Percentiles rank a stretch among this genome's conserved stretches.
phyloP scores from a whole-genome alignment of 345 rosid species.

The Pistacia vera region DNA sequence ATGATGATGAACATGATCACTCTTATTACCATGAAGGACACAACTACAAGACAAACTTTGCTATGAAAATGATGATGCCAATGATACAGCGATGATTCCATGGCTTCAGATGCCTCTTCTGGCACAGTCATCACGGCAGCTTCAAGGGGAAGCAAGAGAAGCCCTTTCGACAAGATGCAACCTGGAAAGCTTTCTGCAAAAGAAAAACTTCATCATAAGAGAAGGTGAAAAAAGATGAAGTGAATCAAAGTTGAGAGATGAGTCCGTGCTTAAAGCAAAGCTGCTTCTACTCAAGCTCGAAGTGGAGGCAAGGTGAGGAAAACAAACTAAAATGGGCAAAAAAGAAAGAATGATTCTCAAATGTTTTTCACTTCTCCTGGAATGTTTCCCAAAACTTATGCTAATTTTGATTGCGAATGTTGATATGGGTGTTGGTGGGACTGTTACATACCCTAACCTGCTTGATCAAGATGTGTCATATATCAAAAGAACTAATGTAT shows the following conservation, averaged over 20 bases:
- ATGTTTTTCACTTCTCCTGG: neutral
- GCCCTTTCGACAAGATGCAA: slow-evolving; percentile 30
- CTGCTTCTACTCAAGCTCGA: slow-evolving; percentile 48
- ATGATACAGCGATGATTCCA: slow-evolving; percentile 61
- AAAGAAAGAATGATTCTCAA: neutral
- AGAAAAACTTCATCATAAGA: slow-evolving; percentile 36
- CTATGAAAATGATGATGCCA: slow-evolving; percentile 15
- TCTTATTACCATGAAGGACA: slow-evolving; percentile 14
- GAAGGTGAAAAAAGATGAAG: slow-evolving; percentile 32
- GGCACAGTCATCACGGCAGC: slow-evolving; percentile 53
- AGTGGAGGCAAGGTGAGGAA: slow-evolving; percentile 48
- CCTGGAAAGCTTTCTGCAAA: slow-evolving; percentile 25
- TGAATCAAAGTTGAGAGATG: slow-evolving; percentile 35
- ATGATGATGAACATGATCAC: slow-evolving; percentile 18
- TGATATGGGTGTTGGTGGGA: neutral
- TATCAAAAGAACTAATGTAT: neutral
- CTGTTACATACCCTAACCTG: neutral
- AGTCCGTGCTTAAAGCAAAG: slow-evolving; percentile 35
- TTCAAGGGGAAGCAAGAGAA: slow-evolving; percentile 20
- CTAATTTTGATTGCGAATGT: slow-evolving; percentile 2
- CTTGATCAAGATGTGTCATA: neutral
- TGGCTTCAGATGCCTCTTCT: slow-evolving; percentile 81
- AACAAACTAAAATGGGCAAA: slow-evolving; percentile 22
- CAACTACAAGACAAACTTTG: slow-evolving; percentile 18
- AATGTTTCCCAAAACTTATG: neutral